Evolutionary conservation across 352 stramenopile genomes (phyloP).

Genomic region (Peronospora farinosa): DNA sequence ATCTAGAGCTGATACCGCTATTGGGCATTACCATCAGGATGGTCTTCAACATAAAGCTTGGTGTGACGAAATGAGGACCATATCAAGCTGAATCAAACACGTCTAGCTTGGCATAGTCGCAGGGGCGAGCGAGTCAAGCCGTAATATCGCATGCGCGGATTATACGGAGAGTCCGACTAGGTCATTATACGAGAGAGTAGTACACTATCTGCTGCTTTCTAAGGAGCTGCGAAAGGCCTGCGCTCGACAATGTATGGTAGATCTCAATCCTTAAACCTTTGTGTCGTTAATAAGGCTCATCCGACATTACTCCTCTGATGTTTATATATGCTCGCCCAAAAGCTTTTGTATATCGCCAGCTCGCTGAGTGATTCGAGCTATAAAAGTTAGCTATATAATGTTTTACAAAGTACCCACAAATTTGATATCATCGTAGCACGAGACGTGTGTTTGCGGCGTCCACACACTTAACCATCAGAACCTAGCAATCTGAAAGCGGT

Average conservation of each 20-base stretch:
- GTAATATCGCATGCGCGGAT: conserved; percentile 20
- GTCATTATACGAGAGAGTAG: conserved; percentile 18
- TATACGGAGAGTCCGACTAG: conserved; percentile 12
- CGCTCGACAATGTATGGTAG: not conserved
- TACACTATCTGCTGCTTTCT: not conserved
- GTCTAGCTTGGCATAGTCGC: conserved; percentile 1
- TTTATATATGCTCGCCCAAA: too few relatives aligned
- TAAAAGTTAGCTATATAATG: too few relatives aligned
- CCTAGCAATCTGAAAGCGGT: not conserved
- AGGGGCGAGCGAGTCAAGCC: not conserved
- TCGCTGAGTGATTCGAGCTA: not conserved
- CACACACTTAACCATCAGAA: too few relatives aligned
- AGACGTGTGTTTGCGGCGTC: not conserved
- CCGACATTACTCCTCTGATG: conserved; percentile 10
- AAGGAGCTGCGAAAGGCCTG: not conserved
- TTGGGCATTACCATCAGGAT: not conserved
- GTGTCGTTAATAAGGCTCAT: conserved; percentile 2
- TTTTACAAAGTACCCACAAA: not conserved
- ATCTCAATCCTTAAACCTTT: conserved; percentile 14
- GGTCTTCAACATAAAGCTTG: not conserved
- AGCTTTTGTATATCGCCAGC: conserved; percentile 2
- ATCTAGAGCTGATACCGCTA: conserved; percentile 22
- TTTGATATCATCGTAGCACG: conserved; percentile 1
- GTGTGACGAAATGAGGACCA: not conserved
- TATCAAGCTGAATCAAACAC: not conserved